Conservation (phyloP, 148 eudicot genomes). For the Suaeda aralocaspica region DNA sequence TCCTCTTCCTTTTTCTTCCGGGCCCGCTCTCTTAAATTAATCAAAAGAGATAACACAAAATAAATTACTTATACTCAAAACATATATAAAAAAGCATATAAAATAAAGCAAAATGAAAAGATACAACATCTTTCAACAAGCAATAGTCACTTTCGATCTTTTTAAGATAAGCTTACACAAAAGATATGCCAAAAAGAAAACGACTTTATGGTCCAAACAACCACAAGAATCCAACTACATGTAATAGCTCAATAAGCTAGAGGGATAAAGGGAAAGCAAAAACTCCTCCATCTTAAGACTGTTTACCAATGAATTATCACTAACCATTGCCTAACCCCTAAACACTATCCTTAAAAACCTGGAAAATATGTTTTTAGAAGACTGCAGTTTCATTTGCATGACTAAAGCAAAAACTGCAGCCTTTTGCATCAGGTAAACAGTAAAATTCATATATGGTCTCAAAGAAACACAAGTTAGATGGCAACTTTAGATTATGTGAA, state of each 20-base stretch:
- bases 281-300: neutral
- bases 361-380: no score
- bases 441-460: neutral
- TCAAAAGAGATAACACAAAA: slow-evolving; percentile 2
- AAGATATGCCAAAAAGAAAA: no score
- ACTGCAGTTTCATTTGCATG: no score
- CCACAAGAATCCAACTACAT: neutral
- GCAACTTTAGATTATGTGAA: neutral
- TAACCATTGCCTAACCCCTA: neutral
- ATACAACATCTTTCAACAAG: neutral
- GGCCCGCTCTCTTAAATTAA: slow-evolving; percentile 67
- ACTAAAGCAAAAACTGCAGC: no score
- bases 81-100: no score
- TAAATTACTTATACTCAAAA: neutral
- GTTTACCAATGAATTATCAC: neutral
- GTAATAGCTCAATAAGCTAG: neutral
- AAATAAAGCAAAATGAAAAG: neutral
- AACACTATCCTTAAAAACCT: neutral
- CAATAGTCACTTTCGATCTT: neutral
- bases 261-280: neutral
- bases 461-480: neutral
- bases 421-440: neutral
- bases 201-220: neutral
- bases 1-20: slow-evolving; percentile 99
- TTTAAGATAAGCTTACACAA: no score